A percentile compares a stretch with the other conserved stretches of the same genome.
phyloP scores from a whole-genome alignment of 108 stramenopile genomes.

The Schizochytrium sp. region DNA sequence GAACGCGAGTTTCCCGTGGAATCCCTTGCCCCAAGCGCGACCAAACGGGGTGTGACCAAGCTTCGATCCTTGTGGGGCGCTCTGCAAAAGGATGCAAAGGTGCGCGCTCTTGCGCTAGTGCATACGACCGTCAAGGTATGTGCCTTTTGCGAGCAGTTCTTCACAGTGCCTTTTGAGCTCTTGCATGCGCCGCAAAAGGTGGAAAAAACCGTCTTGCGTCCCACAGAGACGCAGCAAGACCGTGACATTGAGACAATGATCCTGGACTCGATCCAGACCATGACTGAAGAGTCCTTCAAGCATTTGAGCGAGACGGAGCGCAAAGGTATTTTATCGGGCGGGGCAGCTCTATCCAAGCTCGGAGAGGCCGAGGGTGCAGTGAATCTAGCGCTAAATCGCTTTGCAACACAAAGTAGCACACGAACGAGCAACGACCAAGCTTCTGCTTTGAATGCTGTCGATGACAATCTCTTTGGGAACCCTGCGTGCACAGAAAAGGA shows the following conservation, averaged over 20 bases:
- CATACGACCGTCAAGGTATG: neutral
- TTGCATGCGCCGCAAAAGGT: neutral
- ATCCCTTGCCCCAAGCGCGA: neutral
- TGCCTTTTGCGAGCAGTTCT: slow-evolving; percentile 2
- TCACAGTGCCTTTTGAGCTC: neutral
- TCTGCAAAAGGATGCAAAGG: neutral
- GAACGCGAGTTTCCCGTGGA: neutral
- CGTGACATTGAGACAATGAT: slow-evolving; percentile 2
- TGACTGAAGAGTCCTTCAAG: neutral
- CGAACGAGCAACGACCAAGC: too few species aligned
- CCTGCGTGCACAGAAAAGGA: neutral
- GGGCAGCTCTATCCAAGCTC: neutral
- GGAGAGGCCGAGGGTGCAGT: neutral
- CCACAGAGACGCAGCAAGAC: neutral
- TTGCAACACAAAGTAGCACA: neutral
- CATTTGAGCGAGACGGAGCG: neutral
- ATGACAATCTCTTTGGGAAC: neutral
- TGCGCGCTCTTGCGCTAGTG: neutral
- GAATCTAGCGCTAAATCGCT: neutral
- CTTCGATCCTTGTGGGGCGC: neutral
- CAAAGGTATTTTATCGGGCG: neutral
- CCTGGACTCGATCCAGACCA: neutral
- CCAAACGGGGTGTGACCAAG: neutral
- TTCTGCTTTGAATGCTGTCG: neutral
- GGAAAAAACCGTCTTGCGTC: neutral